Evolutionary conservation across 106 monocot species (phyloP), one percentile per base, ranked within the genome.

Genomic region (Acorus calamus): DNA sequence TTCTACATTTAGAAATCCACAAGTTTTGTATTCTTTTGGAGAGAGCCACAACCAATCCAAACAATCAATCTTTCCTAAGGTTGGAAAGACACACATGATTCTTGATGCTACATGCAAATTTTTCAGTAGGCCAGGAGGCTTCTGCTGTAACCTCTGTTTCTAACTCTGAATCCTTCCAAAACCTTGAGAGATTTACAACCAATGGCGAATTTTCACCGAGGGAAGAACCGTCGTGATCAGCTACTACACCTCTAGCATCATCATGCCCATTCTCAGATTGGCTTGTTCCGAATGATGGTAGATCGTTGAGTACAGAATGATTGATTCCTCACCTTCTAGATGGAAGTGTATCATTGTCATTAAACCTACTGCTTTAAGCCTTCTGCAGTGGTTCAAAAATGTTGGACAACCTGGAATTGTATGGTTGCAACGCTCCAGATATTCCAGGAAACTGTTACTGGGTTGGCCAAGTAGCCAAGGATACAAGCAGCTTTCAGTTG

Each of bases 81-180:
- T 62, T 58, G 88, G 74, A 43, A 89, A 83, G n/a, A 61, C 70
- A 52, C 61, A 65, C 28, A 45, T 77, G 62, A 61, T n/a, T n/a
- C 62, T 12, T 50, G 53, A 13, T 53, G 14, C 57, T 47, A 43
- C 3, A 55, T 63, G 69, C 73, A 50, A 53, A 66, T 61, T 43
- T 77, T 49, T 60, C 54, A 6, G 53, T 7, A 65, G 61, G 56
- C 49, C 69, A 61, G 56, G 78, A 61, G 49, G 63, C 75, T 57
- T 50, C 52, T 11, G 44, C 11, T 14, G 14, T 42, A 45, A 55
- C 57, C 71, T 77, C 73, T 50, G 8, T 78, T 76, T 50, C 58
- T 51, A 54, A 60, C 55, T 73, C 66, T 54, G 67, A 43, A 52
- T 44, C 67, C 52, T 47, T 59, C 8, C 56, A 73, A 59, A 78